Evolutionary conservation across 2,329 filamentous ascomycete genomes (phyloP), one percentile per base, ranked within the genome.

Genomic region (Diaporthe australafricana): DNA sequence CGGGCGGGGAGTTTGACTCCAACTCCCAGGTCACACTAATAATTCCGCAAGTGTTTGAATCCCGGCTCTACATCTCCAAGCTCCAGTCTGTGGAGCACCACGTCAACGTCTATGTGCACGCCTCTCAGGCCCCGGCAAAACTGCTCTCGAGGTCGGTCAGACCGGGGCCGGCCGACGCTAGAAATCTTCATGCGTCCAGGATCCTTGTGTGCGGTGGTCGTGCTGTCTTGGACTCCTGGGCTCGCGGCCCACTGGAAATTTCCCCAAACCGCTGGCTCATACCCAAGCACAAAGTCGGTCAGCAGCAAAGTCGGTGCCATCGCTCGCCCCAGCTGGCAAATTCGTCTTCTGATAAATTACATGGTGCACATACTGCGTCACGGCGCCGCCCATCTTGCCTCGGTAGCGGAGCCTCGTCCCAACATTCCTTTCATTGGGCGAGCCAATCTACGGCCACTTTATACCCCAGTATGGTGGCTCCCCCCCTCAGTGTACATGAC

Each of bases 81-180:
- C 30, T 52, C 35, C 40, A 38, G 42, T 60, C 25, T 42, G 67
- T 45, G 67, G 42, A 27, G 67, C 53, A 69, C 67, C 42, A 50
- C 50, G 45, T 27, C 20, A 42, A 42, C 30, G n/a, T 42, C 27
- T 60, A 27, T 56, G 42, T 25, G 40, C 67, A 69, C 55, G 45
- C 48, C 50, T 67, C 70, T 53, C 66, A 55, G 52, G 40, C 25
- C 35, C 67, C 67, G 55, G 67, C 32, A 69, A 38, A 52, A 60
- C 25, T 45, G 45, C 42, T 42, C 32, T 69, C 45, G 2, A 42
- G 42, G n/a, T 72, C 73, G 71, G 73, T 74, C 60, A 76, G 72
- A 76, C 71, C 72, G 73, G 74, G 71, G 75, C 74, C 73, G 66
- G 55, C 66, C 75, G 73, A 75, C 73, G 56, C 69, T 57, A 55